These are phyloP conservation scores for Penicillium brasilianum DNA, from an alignment of 2,329 filamentous ascomycete species.

Conservation along the genomic window DNA sequence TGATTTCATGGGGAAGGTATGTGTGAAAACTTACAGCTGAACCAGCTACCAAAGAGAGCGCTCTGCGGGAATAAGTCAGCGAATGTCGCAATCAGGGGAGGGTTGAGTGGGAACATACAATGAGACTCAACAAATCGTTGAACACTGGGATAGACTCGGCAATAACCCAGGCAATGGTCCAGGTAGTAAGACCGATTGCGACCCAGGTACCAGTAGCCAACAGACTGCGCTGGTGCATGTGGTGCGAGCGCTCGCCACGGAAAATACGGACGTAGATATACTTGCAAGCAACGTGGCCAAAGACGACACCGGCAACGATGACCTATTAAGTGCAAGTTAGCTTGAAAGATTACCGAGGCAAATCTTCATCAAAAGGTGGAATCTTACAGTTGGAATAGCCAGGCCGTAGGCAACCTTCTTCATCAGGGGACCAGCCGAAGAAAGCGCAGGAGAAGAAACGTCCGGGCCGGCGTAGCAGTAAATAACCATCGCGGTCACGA, in stretches of 20 bases:
- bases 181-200: constrained; percentile 58
- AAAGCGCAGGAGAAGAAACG: constrained; percentile 68
- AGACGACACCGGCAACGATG: constrained; percentile 67
- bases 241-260: constrained; percentile 56
- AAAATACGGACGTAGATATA: constrained; percentile 69
- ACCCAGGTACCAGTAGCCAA: constrained; percentile 62
- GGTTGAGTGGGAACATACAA: constrained; percentile 40
- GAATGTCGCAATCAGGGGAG: neutral
- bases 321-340: constrained; percentile 50
- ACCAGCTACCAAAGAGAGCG: constrained; percentile 68
- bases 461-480: constrained; percentile 67
- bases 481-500: constrained; percentile 67
- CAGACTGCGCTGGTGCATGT: constrained; percentile 55
- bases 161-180: constrained; percentile 67
- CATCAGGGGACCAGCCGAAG: constrained; percentile 61
- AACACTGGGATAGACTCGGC: constrained; percentile 72
- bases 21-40: constrained; percentile 54
- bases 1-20: too few relatives aligned
- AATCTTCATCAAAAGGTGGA: too few relatives aligned
- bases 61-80: constrained; percentile 34
- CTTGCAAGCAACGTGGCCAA: constrained; percentile 67
- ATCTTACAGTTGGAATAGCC: constrained; percentile 62
- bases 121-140: constrained; percentile 65
- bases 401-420: constrained; percentile 69
- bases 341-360: neutral